Base-by-base conservation (phyloP, 139 green algal species). In the Auxenochlorella protothecoides region DNA sequence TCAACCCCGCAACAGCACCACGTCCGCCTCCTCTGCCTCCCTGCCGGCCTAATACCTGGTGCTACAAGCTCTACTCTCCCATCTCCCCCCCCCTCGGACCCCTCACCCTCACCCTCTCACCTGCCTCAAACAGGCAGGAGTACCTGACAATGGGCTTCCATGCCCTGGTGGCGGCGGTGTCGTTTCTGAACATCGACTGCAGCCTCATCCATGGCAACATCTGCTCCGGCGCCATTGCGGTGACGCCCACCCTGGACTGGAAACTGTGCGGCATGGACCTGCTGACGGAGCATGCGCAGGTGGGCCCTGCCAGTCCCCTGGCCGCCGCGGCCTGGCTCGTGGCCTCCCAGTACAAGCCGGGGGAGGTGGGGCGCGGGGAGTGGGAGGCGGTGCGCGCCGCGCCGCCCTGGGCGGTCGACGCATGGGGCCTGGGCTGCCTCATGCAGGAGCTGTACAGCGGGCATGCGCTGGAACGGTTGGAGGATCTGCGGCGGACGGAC, bases 141-240 rank as follows among this genome's bases (percentile, higher is more conserved):
- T 99, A 95, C 74, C 72, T 95, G 2, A 77, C 89, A 9, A 95
- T 95, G 84, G 93, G 94, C 9, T 78, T 99, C 55, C 74, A 90
- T 16, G 85, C 96, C 59, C 80, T 97, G 54, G 82, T 92, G 5
- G 86, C 89, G 62, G 95, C 93, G 6, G 81, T 98, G 9, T 91
- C 86, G 70, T 99, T 99, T 79, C 82, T 99, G 5, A 93, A 92
- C 84, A 97, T 96, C 70, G 91, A 97, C 74, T 96, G 89, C 85
- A 91, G 90, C 53, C 82, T 98, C 77, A 89, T 96, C 16, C 94
- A 99, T 80, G 94, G 92, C 67, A 87, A 91, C 75, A 77, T 98
- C 13, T 93, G 90, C 86, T 78, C 92, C 78, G 73, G 81, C 0
- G 79, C 89, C 3, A 86, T 99, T 15, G 85, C 93, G 14, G 93